phyloP scores from a whole-genome alignment of 1,139 yeast species.

The Geotrichum siamense region DNA sequence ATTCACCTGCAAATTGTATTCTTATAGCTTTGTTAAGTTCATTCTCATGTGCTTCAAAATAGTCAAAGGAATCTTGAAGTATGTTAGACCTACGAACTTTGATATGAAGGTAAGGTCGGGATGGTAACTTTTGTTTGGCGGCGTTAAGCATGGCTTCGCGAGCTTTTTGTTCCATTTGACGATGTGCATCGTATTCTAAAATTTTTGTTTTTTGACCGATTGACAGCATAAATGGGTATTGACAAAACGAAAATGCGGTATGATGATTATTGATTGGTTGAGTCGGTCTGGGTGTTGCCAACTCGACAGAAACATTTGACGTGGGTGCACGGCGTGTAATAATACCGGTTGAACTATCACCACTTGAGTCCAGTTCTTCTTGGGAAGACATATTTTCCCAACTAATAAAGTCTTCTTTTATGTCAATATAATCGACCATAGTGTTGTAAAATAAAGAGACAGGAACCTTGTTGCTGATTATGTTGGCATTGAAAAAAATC shows the following conservation, averaged over 20 bases:
- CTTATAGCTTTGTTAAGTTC: slow-evolving; percentile 69
- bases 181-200: slow-evolving; percentile 72
- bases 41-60: slow-evolving; percentile 49
- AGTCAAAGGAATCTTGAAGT: slow-evolving; percentile 67
- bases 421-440: slow-evolving; percentile 70
- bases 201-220: slow-evolving; percentile 76
- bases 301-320: slow-evolving; percentile 6
- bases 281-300: background rate
- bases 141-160: slow-evolving; percentile 84
- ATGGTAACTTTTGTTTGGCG: slow-evolving; percentile 50
- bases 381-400: slow-evolving; percentile 49
- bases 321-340: slow-evolving; percentile 4
- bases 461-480: slow-evolving; percentile 38
- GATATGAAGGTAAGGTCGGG: slow-evolving; percentile 63
- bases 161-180: slow-evolving; percentile 80
- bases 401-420: slow-evolving; percentile 69
- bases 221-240: slow-evolving; percentile 74
- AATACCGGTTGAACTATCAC: slow-evolving; percentile 1
- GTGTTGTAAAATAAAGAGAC: slow-evolving; percentile 65
- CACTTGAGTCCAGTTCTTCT: slow-evolving; percentile 6
- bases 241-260: slow-evolving; percentile 46
- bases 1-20: slow-evolving; percentile 77
- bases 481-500: slow-evolving; percentile 50
- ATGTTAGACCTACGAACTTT: slow-evolving; percentile 60
- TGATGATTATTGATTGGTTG: background rate